Evolutionary conservation across 768 basidiomycete species (phyloP).

Genomic region (Suillus bovinus): DNA sequence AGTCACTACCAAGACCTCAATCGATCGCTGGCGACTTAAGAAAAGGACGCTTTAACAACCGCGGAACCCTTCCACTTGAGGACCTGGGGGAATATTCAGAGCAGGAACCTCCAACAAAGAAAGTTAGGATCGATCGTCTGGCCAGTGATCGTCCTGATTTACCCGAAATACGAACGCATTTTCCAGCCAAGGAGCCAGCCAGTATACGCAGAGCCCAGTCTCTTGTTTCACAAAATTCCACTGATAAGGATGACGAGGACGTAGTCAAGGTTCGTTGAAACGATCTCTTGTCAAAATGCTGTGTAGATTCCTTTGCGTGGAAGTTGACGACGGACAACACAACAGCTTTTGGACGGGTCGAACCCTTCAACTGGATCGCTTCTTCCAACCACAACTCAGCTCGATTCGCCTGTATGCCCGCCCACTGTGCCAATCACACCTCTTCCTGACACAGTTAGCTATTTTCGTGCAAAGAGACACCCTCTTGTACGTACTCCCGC

Average conservation of each 20-base stretch:
- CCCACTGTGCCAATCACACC: conserved; percentile 30
- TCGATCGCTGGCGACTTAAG: background rate
- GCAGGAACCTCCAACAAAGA: conserved; percentile 16
- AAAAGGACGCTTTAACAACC: background rate
- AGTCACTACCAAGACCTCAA: background rate
- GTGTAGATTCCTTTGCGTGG: background rate
- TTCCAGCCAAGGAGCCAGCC: conserved; percentile 35
- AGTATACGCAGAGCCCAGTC: conserved; percentile 44
- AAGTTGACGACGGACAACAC: conserved; percentile 13
- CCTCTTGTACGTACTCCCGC: conserved; percentile 24
- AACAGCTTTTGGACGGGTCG: conserved; percentile 3
- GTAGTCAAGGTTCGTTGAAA: conserved; percentile 12
- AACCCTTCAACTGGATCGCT: conserved; percentile 11
- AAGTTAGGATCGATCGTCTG: conserved; percentile 15
- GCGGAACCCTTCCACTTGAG: background rate
- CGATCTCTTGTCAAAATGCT: background rate
- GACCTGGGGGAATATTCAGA: background rate
- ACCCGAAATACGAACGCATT: conserved; percentile 10
- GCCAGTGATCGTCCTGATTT: conserved; percentile 2
- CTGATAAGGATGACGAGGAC: conserved; percentile 16
- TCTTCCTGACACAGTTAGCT: conserved; percentile 22
- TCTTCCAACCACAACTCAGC: background rate
- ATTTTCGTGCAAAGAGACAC: conserved; percentile 23
- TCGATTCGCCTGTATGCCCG: conserved; percentile 6
- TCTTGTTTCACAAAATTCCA: conserved; percentile 32